These are phyloP conservation scores for Alternaria alternata DNA, from an alignment of 2,329 filamentous ascomycete species.

Conservation along the genomic window DNA sequence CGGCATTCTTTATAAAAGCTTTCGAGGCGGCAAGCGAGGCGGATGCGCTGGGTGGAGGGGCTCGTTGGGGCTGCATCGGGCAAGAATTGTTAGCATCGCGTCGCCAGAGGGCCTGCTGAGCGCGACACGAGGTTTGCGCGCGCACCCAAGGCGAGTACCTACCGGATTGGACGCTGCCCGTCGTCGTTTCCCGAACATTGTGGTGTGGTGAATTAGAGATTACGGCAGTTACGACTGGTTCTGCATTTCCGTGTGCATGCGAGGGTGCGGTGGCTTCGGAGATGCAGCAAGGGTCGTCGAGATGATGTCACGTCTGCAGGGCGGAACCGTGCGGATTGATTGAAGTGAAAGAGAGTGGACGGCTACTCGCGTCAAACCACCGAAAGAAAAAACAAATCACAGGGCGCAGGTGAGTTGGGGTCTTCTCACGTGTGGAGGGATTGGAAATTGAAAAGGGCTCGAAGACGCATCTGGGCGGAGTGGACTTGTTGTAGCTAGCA, in stretches of 20 bases:
- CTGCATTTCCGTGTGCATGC: constrained; percentile 32
- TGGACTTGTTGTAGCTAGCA: constrained; percentile 13
- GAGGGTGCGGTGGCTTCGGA: constrained; percentile 7
- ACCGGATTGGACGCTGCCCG: constrained; percentile 48
- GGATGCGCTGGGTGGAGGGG: constrained; percentile 67
- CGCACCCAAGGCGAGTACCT: constrained; percentile 21
- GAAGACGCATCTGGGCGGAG: constrained; percentile 9
- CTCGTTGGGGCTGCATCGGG: constrained; percentile 42
- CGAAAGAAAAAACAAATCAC: not conserved
- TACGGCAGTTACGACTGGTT: constrained; percentile 29
- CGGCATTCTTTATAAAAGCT: constrained; percentile 76
- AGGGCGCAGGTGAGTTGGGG: not conserved
- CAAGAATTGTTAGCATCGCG: constrained; percentile 28
- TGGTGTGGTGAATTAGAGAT: constrained; percentile 29
- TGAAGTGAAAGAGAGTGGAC: constrained; percentile 9
- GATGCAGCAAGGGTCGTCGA: constrained; percentile 18
- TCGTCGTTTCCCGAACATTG: constrained; percentile 45
- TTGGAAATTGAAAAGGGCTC: not conserved
- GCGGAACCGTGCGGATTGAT: constrained; percentile 16
- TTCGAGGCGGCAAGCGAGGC: constrained; percentile 82
- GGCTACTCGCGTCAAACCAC: constrained; percentile 8
- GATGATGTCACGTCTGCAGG: constrained; percentile 29
- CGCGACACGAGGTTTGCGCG: constrained; percentile 8
- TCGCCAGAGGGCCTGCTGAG: constrained; percentile 3
- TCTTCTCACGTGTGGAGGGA: not conserved